Evolutionary conservation across 2,329 filamentous ascomycete genomes (phyloP).

Genomic region (Pseudogymnoascus pannorum): DNA sequence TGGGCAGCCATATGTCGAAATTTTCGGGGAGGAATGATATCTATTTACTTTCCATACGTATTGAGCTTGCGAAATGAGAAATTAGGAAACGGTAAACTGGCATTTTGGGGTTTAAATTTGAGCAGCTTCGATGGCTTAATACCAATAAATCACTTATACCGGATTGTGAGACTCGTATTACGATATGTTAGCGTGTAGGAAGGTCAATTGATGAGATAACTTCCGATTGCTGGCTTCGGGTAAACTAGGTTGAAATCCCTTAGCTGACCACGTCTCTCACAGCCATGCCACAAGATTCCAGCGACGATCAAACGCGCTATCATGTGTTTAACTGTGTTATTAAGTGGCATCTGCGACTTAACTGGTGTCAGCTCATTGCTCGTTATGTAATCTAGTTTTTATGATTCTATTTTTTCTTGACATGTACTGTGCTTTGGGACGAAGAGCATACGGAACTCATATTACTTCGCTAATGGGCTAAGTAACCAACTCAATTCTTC

Average conservation of each 20-base stretch:
- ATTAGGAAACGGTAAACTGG: too few species aligned
- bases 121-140: background rate
- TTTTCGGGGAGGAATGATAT: background rate
- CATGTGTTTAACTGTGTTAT: background rate
- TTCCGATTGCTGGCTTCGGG: background rate
- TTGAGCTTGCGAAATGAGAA: background rate
- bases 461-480: conserved; percentile 25
- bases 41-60: background rate
- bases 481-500: conserved; percentile 42
- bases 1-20: background rate
- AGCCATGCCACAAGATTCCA: background rate
- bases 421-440: background rate
- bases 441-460: background rate
- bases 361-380: background rate
- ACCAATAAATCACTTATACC: background rate
- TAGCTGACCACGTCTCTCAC: background rate
- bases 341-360: background rate
- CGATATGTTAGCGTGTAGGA: background rate
- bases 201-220: background rate
- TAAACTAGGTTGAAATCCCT: background rate
- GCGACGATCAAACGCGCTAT: background rate
- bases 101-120: background rate
- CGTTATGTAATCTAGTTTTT: background rate
- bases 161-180: background rate
- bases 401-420: background rate